A percentile compares a stretch with the other conserved stretches of the same genome.
Conservation (phyloP, 768 basidiomycete genomes). For the Mycena chlorophos region DNA sequence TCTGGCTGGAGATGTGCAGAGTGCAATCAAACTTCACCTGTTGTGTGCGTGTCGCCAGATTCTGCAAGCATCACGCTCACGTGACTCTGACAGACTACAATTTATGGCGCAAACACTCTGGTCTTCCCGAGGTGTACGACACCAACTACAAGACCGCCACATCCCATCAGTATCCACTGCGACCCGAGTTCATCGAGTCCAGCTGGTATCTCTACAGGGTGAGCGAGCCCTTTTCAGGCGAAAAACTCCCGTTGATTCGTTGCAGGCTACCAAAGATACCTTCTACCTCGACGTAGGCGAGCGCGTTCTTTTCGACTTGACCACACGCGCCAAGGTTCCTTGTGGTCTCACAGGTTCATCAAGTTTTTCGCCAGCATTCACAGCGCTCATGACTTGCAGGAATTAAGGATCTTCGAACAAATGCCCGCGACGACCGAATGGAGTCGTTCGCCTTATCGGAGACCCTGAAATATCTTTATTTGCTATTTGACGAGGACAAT, state of each 20-base stretch:
- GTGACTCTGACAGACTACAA: conserved; percentile 79
- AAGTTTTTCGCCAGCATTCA: background rate
- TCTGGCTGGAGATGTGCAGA: conserved; percentile 80
- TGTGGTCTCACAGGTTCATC: conserved; percentile 74
- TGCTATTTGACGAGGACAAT: conserved; percentile 88
- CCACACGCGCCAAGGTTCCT: conserved; percentile 69
- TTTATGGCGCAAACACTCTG: conserved; percentile 84
- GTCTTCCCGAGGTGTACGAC: conserved; percentile 91
- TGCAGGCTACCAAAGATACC: conserved; percentile 87
- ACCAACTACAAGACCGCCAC: conserved; percentile 71
- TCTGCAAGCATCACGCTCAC: conserved; percentile 1
- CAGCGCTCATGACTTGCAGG: conserved; percentile 32
- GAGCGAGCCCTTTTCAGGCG: conserved; percentile 25
- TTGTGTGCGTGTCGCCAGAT: conserved; percentile 51
- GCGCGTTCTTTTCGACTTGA: conserved; percentile 75
- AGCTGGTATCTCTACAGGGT: conserved; percentile 95
- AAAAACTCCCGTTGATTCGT: background rate
- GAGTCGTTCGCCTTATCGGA: conserved; percentile 95
- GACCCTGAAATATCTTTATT: conserved; percentile 91
- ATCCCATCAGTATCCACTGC: conserved; percentile 75
- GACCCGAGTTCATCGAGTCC: conserved; percentile 95
- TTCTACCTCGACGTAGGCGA: conserved; percentile 93
- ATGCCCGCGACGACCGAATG: conserved; percentile 89
- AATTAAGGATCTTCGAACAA: conserved; percentile 75
- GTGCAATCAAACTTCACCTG: conserved; percentile 89